Percentiles rank a stretch among this genome's conserved stretches.
phyloP scores from a whole-genome alignment of 2,329 filamentous ascomycete genomes.

The Fonsecaea erecta region DNA sequence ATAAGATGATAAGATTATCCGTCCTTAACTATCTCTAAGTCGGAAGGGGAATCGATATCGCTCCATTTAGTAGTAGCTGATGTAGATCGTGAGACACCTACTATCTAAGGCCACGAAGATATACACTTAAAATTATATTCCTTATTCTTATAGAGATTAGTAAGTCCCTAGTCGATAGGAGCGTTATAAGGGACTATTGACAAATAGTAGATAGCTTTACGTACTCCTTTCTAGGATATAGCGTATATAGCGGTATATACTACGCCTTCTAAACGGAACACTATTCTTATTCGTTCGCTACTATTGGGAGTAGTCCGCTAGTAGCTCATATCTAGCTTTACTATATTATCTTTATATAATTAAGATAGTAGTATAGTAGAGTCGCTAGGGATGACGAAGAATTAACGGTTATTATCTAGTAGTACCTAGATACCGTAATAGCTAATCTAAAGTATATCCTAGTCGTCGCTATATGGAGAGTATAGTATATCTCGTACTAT shows the following conservation, averaged over 20 bases:
- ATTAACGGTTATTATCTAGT: slow-evolving; percentile 40
- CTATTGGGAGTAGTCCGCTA: slow-evolving; percentile 25
- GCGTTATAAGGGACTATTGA: slow-evolving; percentile 32
- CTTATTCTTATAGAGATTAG: slow-evolving; percentile 28
- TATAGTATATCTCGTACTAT: slow-evolving; percentile 32
- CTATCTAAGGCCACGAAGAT: slow-evolving; percentile 27
- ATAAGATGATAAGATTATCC: slow-evolving; percentile 30
- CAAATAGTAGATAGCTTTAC: slow-evolving; percentile 33
- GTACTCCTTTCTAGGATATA: slow-evolving; percentile 32
- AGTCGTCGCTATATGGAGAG: slow-evolving; percentile 57
- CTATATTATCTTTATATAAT: slow-evolving; percentile 26
- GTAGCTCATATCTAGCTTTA: slow-evolving; percentile 25
- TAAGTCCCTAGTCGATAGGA: slow-evolving; percentile 29
- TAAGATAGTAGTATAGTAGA: slow-evolving; percentile 39
- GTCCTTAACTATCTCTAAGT: slow-evolving; percentile 9
- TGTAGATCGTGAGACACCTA: slow-evolving; percentile 30
- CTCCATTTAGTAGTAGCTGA: slow-evolving; percentile 29
- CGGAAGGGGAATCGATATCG: slow-evolving; percentile 32
- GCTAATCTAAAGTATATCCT: slow-evolving; percentile 60
- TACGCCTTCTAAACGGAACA: slow-evolving; percentile 25
- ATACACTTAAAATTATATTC: slow-evolving; percentile 27
- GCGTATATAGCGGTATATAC: slow-evolving; percentile 35
- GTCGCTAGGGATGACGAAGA: slow-evolving; percentile 42
- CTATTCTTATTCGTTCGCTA: slow-evolving; percentile 26
- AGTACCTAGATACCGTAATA: slow-evolving; percentile 48